Conservation (phyloP, 192 early-diverging fungal genomes). For the Rhizoclosmatium globosum region DNA sequence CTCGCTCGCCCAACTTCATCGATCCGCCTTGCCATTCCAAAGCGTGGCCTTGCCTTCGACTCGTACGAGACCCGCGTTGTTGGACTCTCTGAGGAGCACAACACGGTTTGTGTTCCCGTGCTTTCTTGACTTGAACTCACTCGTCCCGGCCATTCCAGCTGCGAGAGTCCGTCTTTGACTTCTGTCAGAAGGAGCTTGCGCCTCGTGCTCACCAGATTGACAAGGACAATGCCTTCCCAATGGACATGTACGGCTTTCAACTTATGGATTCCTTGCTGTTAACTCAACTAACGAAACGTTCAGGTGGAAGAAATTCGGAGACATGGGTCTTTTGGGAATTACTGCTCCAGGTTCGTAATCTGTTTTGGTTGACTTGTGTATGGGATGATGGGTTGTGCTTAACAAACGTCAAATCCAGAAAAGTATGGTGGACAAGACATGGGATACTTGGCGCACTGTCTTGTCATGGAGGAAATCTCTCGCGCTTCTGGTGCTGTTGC, state of each 20-base stretch:
- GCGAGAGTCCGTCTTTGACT: conserved; percentile 74
- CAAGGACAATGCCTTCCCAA: conserved; percentile 85
- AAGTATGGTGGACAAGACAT: conserved; percentile 88
- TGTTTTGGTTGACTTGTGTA: too few relatives aligned
- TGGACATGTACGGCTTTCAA: conserved; percentile 48
- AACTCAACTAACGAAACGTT: not conserved
- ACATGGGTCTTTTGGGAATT: conserved; percentile 94
- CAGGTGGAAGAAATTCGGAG: conserved; percentile 97
- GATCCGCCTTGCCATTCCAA: not conserved
- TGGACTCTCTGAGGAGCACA: conserved; percentile 76
- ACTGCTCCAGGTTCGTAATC: conserved; percentile 70
- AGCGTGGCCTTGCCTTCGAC: conserved; percentile 45
- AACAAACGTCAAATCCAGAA: conserved; percentile 41
- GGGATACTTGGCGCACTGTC: conserved; percentile 89
- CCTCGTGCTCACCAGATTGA: conserved; percentile 85
- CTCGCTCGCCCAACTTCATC: not conserved
- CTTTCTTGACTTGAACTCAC: not conserved
- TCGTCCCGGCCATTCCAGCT: conserved; percentile 53
- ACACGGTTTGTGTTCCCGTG: conserved; percentile 51
- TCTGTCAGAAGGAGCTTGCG: conserved; percentile 83
- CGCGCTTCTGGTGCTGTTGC: conserved; percentile 90
- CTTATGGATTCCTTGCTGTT: not conserved
- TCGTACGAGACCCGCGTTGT: conserved; percentile 81
- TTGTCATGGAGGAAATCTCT: conserved; percentile 94
- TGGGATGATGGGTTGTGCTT: too few relatives aligned